These are phyloP conservation scores for Hypoxylon lienhwacheense DNA, from an alignment of 495 filamentous ascomycete genomes.

Conservation along the genomic window DNA sequence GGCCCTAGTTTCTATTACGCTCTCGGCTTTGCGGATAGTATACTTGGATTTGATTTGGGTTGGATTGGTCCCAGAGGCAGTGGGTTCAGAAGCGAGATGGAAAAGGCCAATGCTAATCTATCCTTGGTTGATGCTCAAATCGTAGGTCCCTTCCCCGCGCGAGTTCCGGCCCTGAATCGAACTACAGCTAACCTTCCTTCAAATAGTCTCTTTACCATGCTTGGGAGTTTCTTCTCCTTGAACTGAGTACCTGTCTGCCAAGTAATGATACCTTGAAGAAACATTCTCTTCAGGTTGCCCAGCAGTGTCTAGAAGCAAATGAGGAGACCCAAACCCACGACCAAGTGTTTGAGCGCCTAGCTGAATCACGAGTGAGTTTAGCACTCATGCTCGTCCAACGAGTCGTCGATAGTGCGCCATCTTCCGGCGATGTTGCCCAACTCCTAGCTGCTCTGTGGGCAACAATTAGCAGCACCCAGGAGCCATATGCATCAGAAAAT, in stretches of 20 bases:
- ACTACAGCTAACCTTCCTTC: conserved; percentile 38
- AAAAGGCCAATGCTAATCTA: conserved; percentile 83
- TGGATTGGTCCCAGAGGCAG: conserved; percentile 69
- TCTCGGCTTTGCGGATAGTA: conserved; percentile 66
- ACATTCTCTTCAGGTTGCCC: conserved; percentile 66
- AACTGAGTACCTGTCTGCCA: conserved; percentile 71
- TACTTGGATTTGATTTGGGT: conserved; percentile 72
- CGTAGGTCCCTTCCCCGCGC: conserved; percentile 63
- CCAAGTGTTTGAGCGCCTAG: conserved; percentile 69
- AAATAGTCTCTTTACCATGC: conserved; percentile 72
- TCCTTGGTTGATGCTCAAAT: conserved; percentile 90
- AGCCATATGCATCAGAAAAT: conserved; percentile 64
- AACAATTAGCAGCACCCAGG: conserved; percentile 62
- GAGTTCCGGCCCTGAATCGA: not conserved
- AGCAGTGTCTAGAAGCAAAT: conserved; percentile 73
- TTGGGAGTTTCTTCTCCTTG: conserved; percentile 87
- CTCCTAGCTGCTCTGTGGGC: conserved; percentile 69
- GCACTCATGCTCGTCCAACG: conserved; percentile 75
- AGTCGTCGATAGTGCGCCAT: conserved; percentile 64
- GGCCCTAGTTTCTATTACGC: conserved; percentile 84
- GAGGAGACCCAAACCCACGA: conserved; percentile 65
- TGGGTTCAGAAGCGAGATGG: conserved; percentile 79
- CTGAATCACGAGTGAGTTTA: conserved; percentile 72
- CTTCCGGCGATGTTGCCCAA: conserved; percentile 59
- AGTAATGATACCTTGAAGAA: conserved; percentile 62